These are phyloP conservation scores for Verticillium nonalfalfae DNA, from an alignment of 2,329 filamentous ascomycete genomes.

Conservation along the genomic window DNA sequence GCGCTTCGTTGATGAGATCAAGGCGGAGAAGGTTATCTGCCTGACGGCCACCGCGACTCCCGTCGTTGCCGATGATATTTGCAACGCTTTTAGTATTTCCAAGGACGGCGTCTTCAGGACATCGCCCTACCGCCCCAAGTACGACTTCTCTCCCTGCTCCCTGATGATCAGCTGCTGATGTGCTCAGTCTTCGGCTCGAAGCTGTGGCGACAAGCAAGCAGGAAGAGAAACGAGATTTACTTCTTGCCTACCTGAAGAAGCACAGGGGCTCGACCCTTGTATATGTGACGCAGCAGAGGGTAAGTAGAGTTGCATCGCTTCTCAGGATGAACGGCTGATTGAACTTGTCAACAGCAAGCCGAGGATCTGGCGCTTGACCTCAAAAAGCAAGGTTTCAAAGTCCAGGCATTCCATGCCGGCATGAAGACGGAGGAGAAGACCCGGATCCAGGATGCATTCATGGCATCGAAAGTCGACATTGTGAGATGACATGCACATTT, in stretches of 20 bases:
- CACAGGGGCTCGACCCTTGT: conserved; percentile 52
- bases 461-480: conserved; percentile 33
- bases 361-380: conserved; percentile 34
- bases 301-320: background rate
- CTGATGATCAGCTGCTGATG: background rate
- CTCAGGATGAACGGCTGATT: conserved; percentile 4
- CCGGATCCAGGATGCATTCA: conserved; percentile 43
- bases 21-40: conserved; percentile 53
- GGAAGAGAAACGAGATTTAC: conserved; percentile 35
- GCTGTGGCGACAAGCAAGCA: conserved; percentile 35
- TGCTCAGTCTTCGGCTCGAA: conserved; percentile 39
- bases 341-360: conserved; percentile 26
- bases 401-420: conserved; percentile 43
- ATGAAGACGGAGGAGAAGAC: conserved; percentile 38
- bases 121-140: conserved; percentile 52
- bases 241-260: conserved; percentile 39
- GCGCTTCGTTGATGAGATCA: conserved; percentile 47
- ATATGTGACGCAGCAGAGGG: conserved; percentile 52
- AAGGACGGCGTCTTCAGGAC: conserved; percentile 48
- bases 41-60: conserved; percentile 54
- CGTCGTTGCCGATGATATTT: conserved; percentile 47
- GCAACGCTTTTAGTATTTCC: conserved; percentile 43
- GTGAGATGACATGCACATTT: conserved; percentile 7
- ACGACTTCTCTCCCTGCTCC: background rate
- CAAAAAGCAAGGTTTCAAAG: conserved; percentile 28